Base-by-base conservation (phyloP, 768 basidiomycete species). In the Lentinula guzmanii region DNA sequence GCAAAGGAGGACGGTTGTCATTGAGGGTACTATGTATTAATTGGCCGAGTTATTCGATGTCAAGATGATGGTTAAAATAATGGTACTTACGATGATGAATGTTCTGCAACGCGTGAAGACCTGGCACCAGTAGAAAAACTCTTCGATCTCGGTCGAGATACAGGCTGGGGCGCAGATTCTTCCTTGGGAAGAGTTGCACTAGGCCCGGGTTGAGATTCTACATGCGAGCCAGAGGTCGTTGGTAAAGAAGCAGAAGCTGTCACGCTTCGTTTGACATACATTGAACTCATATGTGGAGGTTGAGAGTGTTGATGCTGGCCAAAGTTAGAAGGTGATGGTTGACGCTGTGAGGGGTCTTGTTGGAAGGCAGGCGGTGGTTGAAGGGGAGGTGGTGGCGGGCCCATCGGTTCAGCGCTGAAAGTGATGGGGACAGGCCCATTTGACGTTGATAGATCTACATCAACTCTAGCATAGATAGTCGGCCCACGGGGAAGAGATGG, bases 61-160 rank as follows among this genome's bases (percentile, higher is more conserved):
- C 45, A 21, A 37, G 16, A 18, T 46, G 1, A 46, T 18, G 5
- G 15, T 5, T 13, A 6, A 37, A 6, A 13, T 34, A 0, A 28
- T 28, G 1, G 28, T 8, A 52, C 59, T 52, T 11, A 50, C 51
- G 59, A 41, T 3, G 69, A 58, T 5, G 59, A 65, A 28, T 41
- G 15, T 5, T 43, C 55, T 16, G 8, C 11, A 8, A 43, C 41
- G 33, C 4, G 24, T 4, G 78, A 74, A 4, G 78, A 75, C 55
- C 84, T 81, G 71, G 91, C 87, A 2, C 83, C 87, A 21, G 46
- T 10, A 8, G 90, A 91, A 68, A 93, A 93, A 64, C 90, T 91
- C 66, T 89, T 74, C 21, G 89, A 91, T 54, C 90, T 71, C 4
- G 91, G 91, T 5, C 91, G 74, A 8, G 75, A 66, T 2, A 76